Percentiles rank a stretch among this genome's conserved stretches.
Evolutionary conservation across 2,329 filamentous ascomycete genomes (phyloP).

Genomic region (Ophiostoma pallidulum): DNA sequence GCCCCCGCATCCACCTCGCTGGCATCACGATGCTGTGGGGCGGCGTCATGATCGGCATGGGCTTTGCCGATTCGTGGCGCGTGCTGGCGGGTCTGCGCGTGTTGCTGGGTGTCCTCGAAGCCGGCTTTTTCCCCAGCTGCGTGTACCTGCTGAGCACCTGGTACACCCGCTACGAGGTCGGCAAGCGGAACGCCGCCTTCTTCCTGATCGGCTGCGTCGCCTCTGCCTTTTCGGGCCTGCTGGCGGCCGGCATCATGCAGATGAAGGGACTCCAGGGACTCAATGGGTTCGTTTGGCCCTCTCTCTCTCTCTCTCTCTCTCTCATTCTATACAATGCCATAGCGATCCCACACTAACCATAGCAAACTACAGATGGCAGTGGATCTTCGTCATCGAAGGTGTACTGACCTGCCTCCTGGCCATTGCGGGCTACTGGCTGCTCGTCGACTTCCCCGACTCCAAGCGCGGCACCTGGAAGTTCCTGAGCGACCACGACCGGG

Average conservation of each 20-base stretch:
- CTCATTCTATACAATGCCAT: no score
- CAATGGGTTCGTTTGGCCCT: no score
- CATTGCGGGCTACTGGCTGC: conserved; percentile 42
- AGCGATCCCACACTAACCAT: no score
- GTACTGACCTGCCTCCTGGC: conserved; percentile 45
- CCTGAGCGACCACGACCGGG: conserved; percentile 39
- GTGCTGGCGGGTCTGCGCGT: conserved; percentile 46
- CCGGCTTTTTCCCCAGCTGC: conserved; percentile 62
- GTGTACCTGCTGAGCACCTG: conserved; percentile 66
- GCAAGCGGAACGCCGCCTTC: conserved; percentile 59
- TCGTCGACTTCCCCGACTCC: conserved; percentile 56
- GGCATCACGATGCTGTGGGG: conserved; percentile 51
- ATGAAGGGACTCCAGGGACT: conserved; percentile 46
- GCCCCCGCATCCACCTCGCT: conserved; percentile 48
- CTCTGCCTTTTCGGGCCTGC: conserved; percentile 56
- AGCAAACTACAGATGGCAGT: conserved; percentile 35
- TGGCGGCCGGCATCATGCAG: conserved; percentile 62
- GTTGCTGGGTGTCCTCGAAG: conserved; percentile 55
- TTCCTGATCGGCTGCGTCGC: conserved; percentile 60
- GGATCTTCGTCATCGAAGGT: conserved; percentile 54
- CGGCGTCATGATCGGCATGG: conserved; percentile 54
- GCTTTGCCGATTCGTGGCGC: conserved; percentile 45
- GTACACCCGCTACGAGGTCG: conserved; percentile 62
- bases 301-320: no score
- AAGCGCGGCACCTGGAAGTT: conserved; percentile 42